Evolutionary conservation across 257 asterid species (phyloP).

Genomic region (Salvia rosmarinus): DNA sequence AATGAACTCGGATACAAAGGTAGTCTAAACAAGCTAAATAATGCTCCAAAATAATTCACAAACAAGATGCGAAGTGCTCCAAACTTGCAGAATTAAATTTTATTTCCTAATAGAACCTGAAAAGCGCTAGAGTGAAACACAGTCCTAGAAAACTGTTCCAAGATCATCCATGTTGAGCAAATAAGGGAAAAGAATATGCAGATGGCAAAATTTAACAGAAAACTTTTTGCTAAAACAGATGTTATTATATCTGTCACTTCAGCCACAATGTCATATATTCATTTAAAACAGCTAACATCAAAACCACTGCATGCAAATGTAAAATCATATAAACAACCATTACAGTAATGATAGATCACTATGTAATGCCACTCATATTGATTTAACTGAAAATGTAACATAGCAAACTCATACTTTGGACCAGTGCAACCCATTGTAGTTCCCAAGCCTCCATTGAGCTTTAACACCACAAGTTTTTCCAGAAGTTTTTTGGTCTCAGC

Average conservation of each 20-base stretch:
- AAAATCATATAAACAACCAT: conserved; percentile 7
- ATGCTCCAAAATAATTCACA: not conserved
- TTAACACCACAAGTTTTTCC: conserved; percentile 91
- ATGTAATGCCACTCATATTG: conserved; percentile 29
- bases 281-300: not conserved
- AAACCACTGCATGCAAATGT: conserved; percentile 24
- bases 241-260: not conserved
- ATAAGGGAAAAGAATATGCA: not conserved
- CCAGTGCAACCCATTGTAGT: conserved; percentile 99
- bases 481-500: conserved; percentile 70
- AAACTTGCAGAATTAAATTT: not conserved
- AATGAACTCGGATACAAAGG: not conserved
- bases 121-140: not conserved
- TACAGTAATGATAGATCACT: not conserved
- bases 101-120: not conserved
- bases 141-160: not conserved
- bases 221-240: not conserved
- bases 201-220: not conserved
- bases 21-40: not conserved
- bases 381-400: conserved; percentile 15
- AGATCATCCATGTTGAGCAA: not conserved
- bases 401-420: conserved; percentile 72
- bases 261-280: not conserved
- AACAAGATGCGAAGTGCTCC: not conserved
- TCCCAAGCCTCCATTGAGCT: conserved; percentile 99